phyloP scores from a whole-genome alignment of 2,329 filamentous ascomycete species.

The Neopestalotiopsis sp. region DNA sequence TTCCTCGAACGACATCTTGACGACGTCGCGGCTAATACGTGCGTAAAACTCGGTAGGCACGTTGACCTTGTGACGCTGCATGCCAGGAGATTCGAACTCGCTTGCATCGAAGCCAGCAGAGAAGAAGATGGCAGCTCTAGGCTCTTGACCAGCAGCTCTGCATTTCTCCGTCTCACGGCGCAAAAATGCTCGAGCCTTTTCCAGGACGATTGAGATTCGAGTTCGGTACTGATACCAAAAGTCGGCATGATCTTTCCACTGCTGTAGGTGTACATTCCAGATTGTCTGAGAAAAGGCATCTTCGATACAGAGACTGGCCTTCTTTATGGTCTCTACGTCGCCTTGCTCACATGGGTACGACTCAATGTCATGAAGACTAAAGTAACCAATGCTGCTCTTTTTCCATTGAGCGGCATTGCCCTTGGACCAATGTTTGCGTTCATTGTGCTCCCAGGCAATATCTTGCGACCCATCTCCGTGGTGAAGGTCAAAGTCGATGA shows the following conservation, averaged over 20 bases:
- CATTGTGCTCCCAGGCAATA: constrained; percentile 91
- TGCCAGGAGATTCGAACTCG: constrained; percentile 88
- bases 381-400: constrained; percentile 90
- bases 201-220: constrained; percentile 76
- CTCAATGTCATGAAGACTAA: constrained; percentile 97
- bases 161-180: constrained; percentile 72
- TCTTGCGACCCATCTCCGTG: constrained; percentile 96
- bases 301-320: constrained; percentile 92
- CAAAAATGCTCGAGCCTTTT: constrained; percentile 83
- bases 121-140: constrained; percentile 89
- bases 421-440: constrained; percentile 63
- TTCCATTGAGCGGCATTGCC: constrained; percentile 74
- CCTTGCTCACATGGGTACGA: constrained; percentile 95
- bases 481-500: constrained; percentile 90
- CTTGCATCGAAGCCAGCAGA: constrained; percentile 97
- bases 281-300: constrained; percentile 92
- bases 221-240: constrained; percentile 90
- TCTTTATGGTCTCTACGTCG: constrained; percentile 91
- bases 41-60: constrained; percentile 98
- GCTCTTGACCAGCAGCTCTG: constrained; percentile 60
- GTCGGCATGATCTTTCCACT: constrained; percentile 81
- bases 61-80: constrained; percentile 96
- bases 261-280: constrained; percentile 93
- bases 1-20: constrained; percentile 80
- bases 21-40: constrained; percentile 83